Evolutionary conservation across 257 asterid species (phyloP), one percentile per base, ranked within the genome.

Genomic region (Eustoma russellianum): DNA sequence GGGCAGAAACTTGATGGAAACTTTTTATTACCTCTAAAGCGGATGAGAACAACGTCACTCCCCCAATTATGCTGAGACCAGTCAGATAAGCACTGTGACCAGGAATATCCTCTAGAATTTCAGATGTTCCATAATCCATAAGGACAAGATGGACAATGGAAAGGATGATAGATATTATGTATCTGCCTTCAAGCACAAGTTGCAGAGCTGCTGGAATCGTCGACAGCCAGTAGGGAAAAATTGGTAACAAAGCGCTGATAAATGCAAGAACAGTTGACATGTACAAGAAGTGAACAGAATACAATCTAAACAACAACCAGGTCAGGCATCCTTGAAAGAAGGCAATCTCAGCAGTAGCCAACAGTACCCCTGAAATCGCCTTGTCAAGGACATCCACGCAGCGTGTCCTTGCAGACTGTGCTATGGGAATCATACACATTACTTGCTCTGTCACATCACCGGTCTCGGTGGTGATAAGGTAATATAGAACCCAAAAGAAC

Each of bases 401-500:
- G 3, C 88, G 81, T 0, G 75, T 68, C 64, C 93, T 76, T 6
- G 95, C 88, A 2, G 88, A 75, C 7, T 70, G 66, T 4, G 99
- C 73, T 33, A 92, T 78, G 24, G 99, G 99, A 52, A 92, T 76
- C 99, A 92, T 79, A 13, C 48, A 56, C 80, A 92, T 92, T 0
- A 74, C 95, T 48, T 92, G 99, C 43, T 92, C 97, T 1, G 99
- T 88, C n/a, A 83, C 99, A 3, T 95, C 98, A 51, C 99, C 99
- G 0, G 97, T 83, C 48, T 85, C 99, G 0, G 99, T 79, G 14
- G 97, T 92, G 60, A 92, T 87, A n/a, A 92, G 75, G 60, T 74
- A 92, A 50, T 83, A 88, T 66, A 92, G 68, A 48, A 88, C 94
- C 94, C 93, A 92, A 46, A 88, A 74, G 81, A 92, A 92, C 51